Evolutionary conservation across 805 yeast species (phyloP).

Genomic region (Sungouiella blattae): DNA sequence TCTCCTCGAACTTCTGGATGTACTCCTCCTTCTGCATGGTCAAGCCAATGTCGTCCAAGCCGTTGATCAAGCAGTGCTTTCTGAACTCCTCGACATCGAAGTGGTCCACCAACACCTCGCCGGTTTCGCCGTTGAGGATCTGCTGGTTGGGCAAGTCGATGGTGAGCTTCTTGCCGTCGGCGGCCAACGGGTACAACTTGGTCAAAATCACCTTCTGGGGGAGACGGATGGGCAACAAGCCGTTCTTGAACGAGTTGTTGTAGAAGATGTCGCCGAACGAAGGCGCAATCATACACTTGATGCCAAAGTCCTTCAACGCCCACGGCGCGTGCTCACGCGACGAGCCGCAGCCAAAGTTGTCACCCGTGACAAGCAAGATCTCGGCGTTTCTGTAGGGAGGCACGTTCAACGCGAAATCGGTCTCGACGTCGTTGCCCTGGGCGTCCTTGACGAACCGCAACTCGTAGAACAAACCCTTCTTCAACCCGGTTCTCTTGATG

Average conservation of each 20-base stretch:
- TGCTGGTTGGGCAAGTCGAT: constrained; percentile 87
- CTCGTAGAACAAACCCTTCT: constrained; percentile 86
- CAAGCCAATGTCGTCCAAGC: constrained; percentile 95
- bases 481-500: constrained; percentile 93
- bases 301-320: constrained; percentile 98
- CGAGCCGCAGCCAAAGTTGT: constrained; percentile 98
- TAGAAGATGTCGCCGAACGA: constrained; percentile 98
- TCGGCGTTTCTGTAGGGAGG: constrained; percentile 78
- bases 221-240: constrained; percentile 88
- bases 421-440: constrained; percentile 69
- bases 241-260: constrained; percentile 96
- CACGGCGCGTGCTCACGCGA: constrained; percentile 99
- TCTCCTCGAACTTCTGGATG: constrained; percentile 70
- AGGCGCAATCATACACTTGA: constrained; percentile 93
- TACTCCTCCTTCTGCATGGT: constrained; percentile 84
- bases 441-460: constrained; percentile 64
- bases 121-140: constrained; percentile 63
- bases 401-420: constrained; percentile 89
- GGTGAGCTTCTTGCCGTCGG: constrained; percentile 64
- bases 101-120: constrained; percentile 64
- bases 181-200: constrained; percentile 78
- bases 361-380: constrained; percentile 88
- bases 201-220: constrained; percentile 68
- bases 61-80: constrained; percentile 91
- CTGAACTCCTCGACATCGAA: constrained; percentile 90